Evolutionary conservation across 2,329 filamentous ascomycete species (phyloP).

Genomic region (Apiospora phragmitis): DNA sequence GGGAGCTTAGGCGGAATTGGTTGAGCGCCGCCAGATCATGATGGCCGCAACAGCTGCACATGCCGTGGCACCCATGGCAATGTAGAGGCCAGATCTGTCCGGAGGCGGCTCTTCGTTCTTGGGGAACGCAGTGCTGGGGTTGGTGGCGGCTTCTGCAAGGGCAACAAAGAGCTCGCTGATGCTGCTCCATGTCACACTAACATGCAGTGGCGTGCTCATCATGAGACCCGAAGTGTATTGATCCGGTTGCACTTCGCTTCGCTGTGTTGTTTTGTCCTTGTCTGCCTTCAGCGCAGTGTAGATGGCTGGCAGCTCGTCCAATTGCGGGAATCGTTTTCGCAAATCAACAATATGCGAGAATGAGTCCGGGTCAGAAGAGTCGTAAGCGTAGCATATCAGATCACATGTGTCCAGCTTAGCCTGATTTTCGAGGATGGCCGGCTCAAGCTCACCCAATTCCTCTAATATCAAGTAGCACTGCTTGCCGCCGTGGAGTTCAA

Average conservation of each 20-base stretch:
- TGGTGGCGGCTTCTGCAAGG: constrained; percentile 87
- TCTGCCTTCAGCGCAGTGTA: constrained; percentile 96
- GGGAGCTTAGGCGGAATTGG: constrained; percentile 38
- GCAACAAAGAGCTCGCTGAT: constrained; percentile 93
- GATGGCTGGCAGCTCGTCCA: constrained; percentile 87
- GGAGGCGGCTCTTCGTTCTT: constrained; percentile 84
- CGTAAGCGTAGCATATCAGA: constrained; percentile 91
- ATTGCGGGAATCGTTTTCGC: constrained; percentile 74
- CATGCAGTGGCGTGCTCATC: constrained; percentile 90
- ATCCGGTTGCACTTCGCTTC: constrained; percentile 87
- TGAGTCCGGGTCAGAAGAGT: constrained; percentile 94
- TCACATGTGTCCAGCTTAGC: constrained; percentile 91
- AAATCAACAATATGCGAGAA: constrained; percentile 89
- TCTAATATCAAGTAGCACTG: constrained; percentile 96
- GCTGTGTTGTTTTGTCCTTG: constrained; percentile 93
- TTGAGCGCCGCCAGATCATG: constrained; percentile 65
- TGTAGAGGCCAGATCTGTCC: constrained; percentile 82
- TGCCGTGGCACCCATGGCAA: constrained; percentile 74
- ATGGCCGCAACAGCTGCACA: constrained; percentile 64
- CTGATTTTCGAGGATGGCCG: constrained; percentile 89
- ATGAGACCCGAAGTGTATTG: constrained; percentile 82
- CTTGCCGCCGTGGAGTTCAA: constrained; percentile 92
- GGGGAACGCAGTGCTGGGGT: constrained; percentile 84
- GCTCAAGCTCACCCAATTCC: constrained; percentile 93
- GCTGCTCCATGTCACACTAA: constrained; percentile 91